Percentiles rank a stretch among this genome's conserved stretches.
Evolutionary conservation across 1,284 basidiomycete species (phyloP).

Genomic region (Microbotryum lychnidis-dioicae): DNA sequence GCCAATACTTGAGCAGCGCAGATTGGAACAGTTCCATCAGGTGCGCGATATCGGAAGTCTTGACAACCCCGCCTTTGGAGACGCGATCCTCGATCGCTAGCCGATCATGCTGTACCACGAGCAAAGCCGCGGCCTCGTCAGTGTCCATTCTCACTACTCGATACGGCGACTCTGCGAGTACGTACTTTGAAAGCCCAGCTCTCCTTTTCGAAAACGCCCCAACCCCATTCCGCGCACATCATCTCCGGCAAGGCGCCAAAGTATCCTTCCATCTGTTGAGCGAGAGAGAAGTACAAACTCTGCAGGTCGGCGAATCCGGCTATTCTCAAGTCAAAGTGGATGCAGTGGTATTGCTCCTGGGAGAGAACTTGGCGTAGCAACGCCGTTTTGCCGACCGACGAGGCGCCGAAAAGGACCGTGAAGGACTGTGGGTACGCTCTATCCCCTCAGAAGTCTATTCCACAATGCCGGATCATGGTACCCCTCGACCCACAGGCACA

Average conservation of each 20-base stretch:
- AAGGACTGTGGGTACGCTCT: slow-evolving; percentile 49
- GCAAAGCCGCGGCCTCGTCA: not conserved
- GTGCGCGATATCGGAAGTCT: slow-evolving; percentile 68
- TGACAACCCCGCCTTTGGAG: slow-evolving; percentile 47
- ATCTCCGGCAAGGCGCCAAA: slow-evolving; percentile 56
- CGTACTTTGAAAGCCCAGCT: slow-evolving; percentile 59
- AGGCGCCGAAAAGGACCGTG: slow-evolving; percentile 70
- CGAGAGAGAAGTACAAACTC: slow-evolving; percentile 63
- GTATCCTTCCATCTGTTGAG: slow-evolving; percentile 65
- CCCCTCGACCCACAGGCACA: slow-evolving; percentile 12
- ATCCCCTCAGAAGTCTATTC: slow-evolving; percentile 37
- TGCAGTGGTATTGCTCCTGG: slow-evolving; percentile 56
- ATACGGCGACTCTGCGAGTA: not conserved
- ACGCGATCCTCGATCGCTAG: slow-evolving; percentile 58
- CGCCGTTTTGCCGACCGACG: slow-evolving; percentile 67
- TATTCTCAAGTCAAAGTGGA: slow-evolving; percentile 73
- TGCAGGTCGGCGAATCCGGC: slow-evolving; percentile 69
- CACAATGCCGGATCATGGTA: not conserved
- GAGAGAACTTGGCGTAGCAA: slow-evolving; percentile 66
- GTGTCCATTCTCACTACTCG: not conserved
- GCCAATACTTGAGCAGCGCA: slow-evolving; percentile 61
- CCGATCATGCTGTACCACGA: slow-evolving; percentile 51
- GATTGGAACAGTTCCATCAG: slow-evolving; percentile 64
- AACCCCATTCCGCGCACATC: slow-evolving; percentile 49
- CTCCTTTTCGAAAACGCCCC: slow-evolving; percentile 62